phyloP scores from a whole-genome alignment of 345 rosid species.

The Eucalyptus pumila region DNA sequence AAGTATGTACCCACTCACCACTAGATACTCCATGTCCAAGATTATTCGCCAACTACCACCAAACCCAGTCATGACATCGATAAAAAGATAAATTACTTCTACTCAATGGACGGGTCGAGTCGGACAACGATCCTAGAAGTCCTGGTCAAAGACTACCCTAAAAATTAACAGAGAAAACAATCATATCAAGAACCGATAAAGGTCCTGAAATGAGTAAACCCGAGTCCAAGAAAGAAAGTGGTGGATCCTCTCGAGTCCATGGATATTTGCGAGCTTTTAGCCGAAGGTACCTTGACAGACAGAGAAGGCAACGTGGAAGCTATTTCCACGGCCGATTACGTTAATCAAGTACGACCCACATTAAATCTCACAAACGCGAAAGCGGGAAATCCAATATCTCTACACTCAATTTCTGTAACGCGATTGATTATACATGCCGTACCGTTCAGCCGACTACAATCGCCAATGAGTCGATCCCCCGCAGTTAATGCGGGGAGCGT shows the following conservation, averaged over 20 bases:
- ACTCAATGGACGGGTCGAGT: neutral
- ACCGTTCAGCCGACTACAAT: neutral
- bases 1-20: neutral
- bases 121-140: neutral
- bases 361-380: neutral
- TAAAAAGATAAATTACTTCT: neutral
- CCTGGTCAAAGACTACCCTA: neutral
- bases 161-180: neutral
- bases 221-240: neutral
- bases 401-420: neutral
- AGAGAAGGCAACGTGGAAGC: neutral
- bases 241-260: neutral
- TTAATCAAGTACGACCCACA: neutral
- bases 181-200: neutral
- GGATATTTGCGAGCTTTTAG: neutral
- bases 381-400: neutral
- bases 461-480: neutral
- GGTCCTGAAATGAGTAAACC: neutral
- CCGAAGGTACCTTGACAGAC: neutral
- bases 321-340: neutral
- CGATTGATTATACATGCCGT: neutral
- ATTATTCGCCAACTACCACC: neutral
- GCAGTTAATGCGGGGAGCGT: neutral
- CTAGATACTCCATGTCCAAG: neutral
- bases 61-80: neutral